Percentiles rank a stretch among this genome's conserved stretches.
Conservation (phyloP, 2,329 filamentous ascomycete genomes). For the Phaeomoniella chlamydospora region DNA sequence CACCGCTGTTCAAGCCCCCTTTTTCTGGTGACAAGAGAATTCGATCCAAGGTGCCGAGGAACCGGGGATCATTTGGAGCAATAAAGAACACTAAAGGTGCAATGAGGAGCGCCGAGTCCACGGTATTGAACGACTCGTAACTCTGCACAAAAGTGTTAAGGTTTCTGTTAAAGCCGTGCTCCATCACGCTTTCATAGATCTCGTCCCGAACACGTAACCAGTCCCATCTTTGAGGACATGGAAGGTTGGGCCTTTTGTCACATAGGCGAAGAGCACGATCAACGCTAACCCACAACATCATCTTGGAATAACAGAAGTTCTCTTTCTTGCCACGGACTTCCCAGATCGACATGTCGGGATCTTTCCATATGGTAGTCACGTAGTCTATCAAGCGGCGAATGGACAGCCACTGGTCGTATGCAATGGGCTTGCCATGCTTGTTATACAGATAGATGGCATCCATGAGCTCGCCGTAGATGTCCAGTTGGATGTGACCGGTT, state of each 20-base stretch:
- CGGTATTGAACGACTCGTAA: constrained; percentile 54
- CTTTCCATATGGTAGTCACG: constrained; percentile 50
- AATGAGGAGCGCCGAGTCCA: constrained; percentile 63
- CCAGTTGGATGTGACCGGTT: constrained; percentile 61
- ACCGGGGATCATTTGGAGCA: constrained; percentile 61
- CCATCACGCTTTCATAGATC: constrained; percentile 64
- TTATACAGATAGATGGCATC: constrained; percentile 67
- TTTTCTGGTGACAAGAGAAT: constrained; percentile 61
- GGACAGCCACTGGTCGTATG: constrained; percentile 62
- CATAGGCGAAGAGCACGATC: constrained; percentile 60
- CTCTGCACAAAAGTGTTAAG: constrained; percentile 60
- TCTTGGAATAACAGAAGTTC: constrained; percentile 67
- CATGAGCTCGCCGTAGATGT: constrained; percentile 68
- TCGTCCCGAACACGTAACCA: constrained; percentile 55
- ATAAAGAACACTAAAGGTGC: constrained; percentile 71
- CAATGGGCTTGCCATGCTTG: constrained; percentile 62
- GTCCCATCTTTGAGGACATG: constrained; percentile 52
- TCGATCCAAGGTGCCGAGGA: constrained; percentile 55
- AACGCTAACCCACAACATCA: constrained; percentile 73
- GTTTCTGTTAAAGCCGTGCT: constrained; percentile 59
- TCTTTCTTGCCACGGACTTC: constrained; percentile 64
- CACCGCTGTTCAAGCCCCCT: constrained; percentile 60
- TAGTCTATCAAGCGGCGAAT: constrained; percentile 57
- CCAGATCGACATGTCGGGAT: constrained; percentile 73
- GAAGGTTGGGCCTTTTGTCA: constrained; percentile 56